These are phyloP conservation scores for Bipolaris oryzae DNA, from an alignment of 2,329 filamentous ascomycete species.

Conservation along the genomic window DNA sequence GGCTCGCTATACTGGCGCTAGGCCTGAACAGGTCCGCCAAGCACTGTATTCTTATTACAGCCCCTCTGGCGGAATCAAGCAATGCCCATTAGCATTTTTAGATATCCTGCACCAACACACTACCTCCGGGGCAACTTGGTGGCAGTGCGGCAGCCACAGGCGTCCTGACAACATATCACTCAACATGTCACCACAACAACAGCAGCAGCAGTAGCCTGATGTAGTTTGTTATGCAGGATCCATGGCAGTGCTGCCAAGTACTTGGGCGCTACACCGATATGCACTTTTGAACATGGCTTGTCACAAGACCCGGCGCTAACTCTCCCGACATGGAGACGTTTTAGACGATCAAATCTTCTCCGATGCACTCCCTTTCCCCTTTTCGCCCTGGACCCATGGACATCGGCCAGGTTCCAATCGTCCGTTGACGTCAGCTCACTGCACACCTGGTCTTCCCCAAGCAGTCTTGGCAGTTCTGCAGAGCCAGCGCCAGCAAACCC, in stretches of 20 bases:
- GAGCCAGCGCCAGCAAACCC: not conserved
- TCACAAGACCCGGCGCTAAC: conserved; percentile 3
- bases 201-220: not conserved
- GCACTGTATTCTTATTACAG: not conserved
- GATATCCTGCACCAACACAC: not conserved
- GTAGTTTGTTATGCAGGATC: not conserved
- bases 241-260: not conserved
- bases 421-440: conserved; percentile 10
- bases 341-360: conserved; percentile 6
- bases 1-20: not conserved
- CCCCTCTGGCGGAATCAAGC: not conserved
- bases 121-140: not conserved
- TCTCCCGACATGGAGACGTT: not conserved
- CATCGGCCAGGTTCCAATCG: not conserved
- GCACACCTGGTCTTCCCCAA: not conserved
- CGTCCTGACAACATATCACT: not conserved
- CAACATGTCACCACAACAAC: not conserved
- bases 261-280: not conserved
- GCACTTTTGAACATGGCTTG: conserved; percentile 1
- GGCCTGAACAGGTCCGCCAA: not conserved
- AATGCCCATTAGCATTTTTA: not conserved
- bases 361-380: not conserved
- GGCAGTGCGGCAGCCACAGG: not conserved
- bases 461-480: not conserved
- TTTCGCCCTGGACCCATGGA: not conserved